These are phyloP conservation scores for Sordaria brevicollis DNA, from an alignment of 495 filamentous ascomycete species.

Conservation along the genomic window DNA sequence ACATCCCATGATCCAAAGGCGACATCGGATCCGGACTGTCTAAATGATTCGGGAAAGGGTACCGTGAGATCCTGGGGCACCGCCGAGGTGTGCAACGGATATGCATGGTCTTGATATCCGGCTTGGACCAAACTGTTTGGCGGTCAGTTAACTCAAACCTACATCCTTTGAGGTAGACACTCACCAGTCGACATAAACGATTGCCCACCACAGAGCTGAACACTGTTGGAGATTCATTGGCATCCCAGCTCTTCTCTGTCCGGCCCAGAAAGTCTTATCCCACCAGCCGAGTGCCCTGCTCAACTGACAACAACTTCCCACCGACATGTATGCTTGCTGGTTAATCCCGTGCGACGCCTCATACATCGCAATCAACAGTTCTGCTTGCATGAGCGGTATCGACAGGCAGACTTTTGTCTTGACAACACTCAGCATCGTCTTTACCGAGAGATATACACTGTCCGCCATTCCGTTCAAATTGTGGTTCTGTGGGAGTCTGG, in stretches of 20 bases:
- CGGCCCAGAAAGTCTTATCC: conserved; percentile 11
- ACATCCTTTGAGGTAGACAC: neutral
- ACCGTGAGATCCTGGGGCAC: conserved; percentile 7
- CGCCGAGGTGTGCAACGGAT: conserved; percentile 14
- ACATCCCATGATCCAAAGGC: conserved; percentile 8
- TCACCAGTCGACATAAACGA: conserved; percentile 22
- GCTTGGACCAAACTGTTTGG: conserved; percentile 13
- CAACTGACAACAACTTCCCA: conserved; percentile 18
- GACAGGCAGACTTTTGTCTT: conserved; percentile 14
- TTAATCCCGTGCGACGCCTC: conserved; percentile 70
- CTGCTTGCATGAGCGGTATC: conserved; percentile 44
- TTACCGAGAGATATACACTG: conserved; percentile 14
- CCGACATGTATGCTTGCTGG: conserved; percentile 45
- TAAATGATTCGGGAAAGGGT: conserved; percentile 15
- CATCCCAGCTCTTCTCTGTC: neutral
- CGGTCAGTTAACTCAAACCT: neutral
- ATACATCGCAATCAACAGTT: conserved; percentile 75
- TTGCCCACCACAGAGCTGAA: conserved; percentile 24
- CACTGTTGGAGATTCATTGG: conserved; percentile 15
- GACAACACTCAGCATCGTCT: conserved; percentile 18
- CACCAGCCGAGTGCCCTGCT: conserved; percentile 20
- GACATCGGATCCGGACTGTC: neutral
- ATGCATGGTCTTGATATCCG: conserved; percentile 17
- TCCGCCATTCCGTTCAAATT: conserved; percentile 9
- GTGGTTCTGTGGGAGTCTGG: conserved; percentile 6